Conservation (phyloP, 495 filamentous ascomycete species). For the Xylaria palmicola region DNA sequence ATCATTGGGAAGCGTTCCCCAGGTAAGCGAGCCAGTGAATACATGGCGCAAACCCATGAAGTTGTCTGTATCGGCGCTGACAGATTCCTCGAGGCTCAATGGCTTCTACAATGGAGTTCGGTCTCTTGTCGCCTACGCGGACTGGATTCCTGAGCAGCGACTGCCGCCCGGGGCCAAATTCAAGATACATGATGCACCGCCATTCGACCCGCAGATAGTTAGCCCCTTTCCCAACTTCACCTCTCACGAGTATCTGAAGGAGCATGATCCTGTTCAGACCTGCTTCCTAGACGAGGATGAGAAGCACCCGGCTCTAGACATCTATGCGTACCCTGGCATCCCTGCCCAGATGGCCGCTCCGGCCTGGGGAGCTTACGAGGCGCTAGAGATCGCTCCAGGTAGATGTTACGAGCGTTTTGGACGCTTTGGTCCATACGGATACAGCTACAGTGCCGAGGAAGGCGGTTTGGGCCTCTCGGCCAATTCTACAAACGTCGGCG, state of each 20-base stretch:
- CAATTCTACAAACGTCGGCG: conserved; percentile 66
- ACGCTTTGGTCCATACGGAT: conserved; percentile 75
- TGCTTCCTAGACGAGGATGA: conserved; percentile 66
- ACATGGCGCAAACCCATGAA: neutral
- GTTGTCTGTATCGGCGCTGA: conserved; percentile 13
- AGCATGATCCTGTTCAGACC: conserved; percentile 59
- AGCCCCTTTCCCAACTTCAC: conserved; percentile 63
- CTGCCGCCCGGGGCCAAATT: conserved; percentile 8
- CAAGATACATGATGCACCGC: conserved; percentile 28
- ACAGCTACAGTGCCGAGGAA: conserved; percentile 69
- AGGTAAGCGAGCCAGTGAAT: conserved; percentile 17
- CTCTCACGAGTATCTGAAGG: conserved; percentile 52
- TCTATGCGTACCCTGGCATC: conserved; percentile 65
- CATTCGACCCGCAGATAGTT: conserved; percentile 52
- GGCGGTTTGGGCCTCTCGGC: conserved; percentile 74
- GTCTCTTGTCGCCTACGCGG: conserved; percentile 54
- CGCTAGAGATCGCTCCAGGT: conserved; percentile 68
- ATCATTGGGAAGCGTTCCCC: conserved; percentile 25
- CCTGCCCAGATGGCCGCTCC: conserved; percentile 70
- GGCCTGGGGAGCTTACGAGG: conserved; percentile 68
- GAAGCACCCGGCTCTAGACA: conserved; percentile 53
- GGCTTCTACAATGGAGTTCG: conserved; percentile 73
- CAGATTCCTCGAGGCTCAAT: conserved; percentile 40
- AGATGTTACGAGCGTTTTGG: conserved; percentile 86
- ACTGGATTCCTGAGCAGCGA: conserved; percentile 68